These are phyloP conservation scores for Ophiostoma perfectum DNA, from an alignment of 2,329 filamentous ascomycete genomes.

Conservation along the genomic window DNA sequence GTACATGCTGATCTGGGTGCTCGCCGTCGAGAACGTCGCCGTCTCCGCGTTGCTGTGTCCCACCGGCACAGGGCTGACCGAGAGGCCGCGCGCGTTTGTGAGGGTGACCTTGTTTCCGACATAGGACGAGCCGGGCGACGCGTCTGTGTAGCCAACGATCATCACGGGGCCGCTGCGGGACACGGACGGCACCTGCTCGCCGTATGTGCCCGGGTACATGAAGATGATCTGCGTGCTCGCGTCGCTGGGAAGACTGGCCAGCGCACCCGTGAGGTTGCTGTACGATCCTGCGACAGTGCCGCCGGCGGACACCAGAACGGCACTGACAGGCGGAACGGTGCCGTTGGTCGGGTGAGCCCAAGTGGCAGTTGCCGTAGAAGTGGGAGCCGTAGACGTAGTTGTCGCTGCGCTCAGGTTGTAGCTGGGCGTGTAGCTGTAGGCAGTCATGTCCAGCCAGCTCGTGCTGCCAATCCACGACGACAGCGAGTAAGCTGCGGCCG, in stretches of 20 bases:
- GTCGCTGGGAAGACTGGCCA: slow-evolving; percentile 40
- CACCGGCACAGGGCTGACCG: slow-evolving; percentile 36
- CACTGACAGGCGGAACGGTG: background rate
- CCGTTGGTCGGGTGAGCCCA: slow-evolving; percentile 6
- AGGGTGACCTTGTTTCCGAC: slow-evolving; percentile 37
- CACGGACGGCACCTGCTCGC: slow-evolving; percentile 37
- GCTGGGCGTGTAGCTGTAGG: background rate
- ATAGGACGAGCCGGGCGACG: slow-evolving; percentile 35
- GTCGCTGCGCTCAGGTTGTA: background rate
- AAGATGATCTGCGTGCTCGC: slow-evolving; percentile 38
- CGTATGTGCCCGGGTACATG: slow-evolving; percentile 36
- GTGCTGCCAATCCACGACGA: background rate
- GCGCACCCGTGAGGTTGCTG: slow-evolving; percentile 39
- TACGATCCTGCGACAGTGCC: slow-evolving; percentile 34
- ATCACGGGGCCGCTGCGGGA: slow-evolving; percentile 33
- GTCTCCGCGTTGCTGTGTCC: slow-evolving; percentile 34
- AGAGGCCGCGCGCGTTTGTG: slow-evolving; percentile 36
- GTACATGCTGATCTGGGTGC: slow-evolving; percentile 46
- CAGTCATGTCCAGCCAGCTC: background rate
- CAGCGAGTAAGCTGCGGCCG: slow-evolving; percentile 24
- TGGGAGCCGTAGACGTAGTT: background rate
- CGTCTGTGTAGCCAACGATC: slow-evolving; percentile 30
- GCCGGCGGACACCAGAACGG: background rate
- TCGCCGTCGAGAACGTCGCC: slow-evolving; percentile 27
- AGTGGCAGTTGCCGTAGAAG: background rate